Evolutionary conservation across 2,329 filamentous ascomycete genomes (phyloP), one percentile per base, ranked within the genome.

Genomic region (Aspergillus tamarii): DNA sequence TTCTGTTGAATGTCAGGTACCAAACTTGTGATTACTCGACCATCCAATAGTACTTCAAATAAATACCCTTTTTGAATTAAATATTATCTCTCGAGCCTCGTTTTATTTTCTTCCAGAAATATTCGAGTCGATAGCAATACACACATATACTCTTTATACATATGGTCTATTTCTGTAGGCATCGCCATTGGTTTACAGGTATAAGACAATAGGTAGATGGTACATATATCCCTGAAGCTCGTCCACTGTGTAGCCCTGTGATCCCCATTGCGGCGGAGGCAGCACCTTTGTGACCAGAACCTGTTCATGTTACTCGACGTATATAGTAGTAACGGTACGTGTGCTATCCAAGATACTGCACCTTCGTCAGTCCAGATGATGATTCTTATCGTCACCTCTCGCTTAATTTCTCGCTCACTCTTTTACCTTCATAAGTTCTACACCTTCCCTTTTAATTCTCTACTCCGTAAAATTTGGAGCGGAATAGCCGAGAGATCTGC

Each of bases 1-100:
- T 59, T 57, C 46, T 43, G 34, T 57, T 16, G 52, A 58, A 64
- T 61, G 62, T 36, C 62, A 62, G 59, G 62, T 64, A 64, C 59
- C 59, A 59, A 58, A 61, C 28, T 64, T 57, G 53, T 46, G 61
- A 53, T 54, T 61, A 60, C 54, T 61, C 54, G 52, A 30, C 52
- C 52, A 54, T 50, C 59, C 59, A 64, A 59, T 62, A 54, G 48
- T 41, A 48, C 45, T 16, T 19, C 16, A n/a, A 41, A 41, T n/a
- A 41, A 41, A 41, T 41, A 41, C 19, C 8, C 39, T 41, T 16
- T n/a, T 41, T 41, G 34, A 36, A 16, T 41, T 10, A 9, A 14
- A 41, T n/a, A n/a, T 19, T 39, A 39, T 39, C n/a, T 19, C 16
- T 39, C 36, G 16, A n/a, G 7, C 10, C 19, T 36, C 52, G 23